Evolutionary conservation across 2,329 filamentous ascomycete genomes (phyloP).

Genomic region (Dactylella cylindrospora): DNA sequence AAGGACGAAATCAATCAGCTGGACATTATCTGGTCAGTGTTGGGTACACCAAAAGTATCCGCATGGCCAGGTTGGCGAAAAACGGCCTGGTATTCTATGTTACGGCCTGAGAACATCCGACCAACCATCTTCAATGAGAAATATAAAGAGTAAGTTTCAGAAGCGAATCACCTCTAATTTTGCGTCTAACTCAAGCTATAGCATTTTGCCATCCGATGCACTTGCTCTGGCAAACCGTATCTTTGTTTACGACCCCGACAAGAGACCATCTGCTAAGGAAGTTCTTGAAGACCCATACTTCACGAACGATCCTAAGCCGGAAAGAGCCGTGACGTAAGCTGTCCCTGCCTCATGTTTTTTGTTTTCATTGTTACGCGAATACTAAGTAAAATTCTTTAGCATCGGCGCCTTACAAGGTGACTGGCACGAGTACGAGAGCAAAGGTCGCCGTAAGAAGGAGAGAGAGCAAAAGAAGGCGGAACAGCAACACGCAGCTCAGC

Average conservation of each 20-base stretch:
- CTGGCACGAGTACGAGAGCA: conserved; percentile 99
- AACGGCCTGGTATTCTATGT: conserved; percentile 94
- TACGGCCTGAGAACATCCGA: conserved; percentile 73
- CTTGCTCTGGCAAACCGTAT: conserved; percentile 80
- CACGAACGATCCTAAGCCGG: conserved; percentile 71
- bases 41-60: conserved; percentile 79
- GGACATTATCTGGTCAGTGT: conserved; percentile 90
- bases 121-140: conserved; percentile 77
- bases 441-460: conserved; percentile 79
- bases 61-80: conserved; percentile 91
- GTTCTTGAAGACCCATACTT: conserved; percentile 90
- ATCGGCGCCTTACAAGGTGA: conserved; percentile 82
- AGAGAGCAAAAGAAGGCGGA: conserved; percentile 70
- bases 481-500: conserved; percentile 45
- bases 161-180: neutral
- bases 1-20: conserved; percentile 95
- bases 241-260: conserved; percentile 84
- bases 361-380: conserved; percentile 1
- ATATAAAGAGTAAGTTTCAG: conserved; percentile 60
- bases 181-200: conserved; percentile 6
- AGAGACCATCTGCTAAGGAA: conserved; percentile 78
- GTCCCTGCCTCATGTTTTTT: conserved; percentile 2
- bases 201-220: conserved; percentile 69
- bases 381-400: conserved; percentile 56
- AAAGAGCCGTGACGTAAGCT: conserved; percentile 76